Percentiles rank a stretch among this genome's conserved stretches.
These are phyloP conservation scores for Eragrostis curvula DNA, from an alignment of 176 grass and related monocot species.

Conservation along the genomic window DNA sequence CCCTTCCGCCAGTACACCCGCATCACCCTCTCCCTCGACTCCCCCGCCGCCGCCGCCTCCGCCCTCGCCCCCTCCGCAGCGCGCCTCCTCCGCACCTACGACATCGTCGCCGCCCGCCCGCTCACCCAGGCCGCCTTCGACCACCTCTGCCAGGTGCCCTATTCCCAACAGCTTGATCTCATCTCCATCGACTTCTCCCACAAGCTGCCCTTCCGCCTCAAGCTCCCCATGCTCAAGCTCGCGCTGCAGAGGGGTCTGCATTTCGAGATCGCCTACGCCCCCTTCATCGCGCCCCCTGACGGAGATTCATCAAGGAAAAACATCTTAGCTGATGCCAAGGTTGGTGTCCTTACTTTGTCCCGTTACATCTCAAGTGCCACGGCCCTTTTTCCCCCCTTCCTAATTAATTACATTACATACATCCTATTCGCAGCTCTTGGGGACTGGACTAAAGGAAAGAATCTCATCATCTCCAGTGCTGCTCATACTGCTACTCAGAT, in stretches of 20 bases:
- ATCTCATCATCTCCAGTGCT: conserved; percentile 84
- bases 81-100: conserved; percentile 66
- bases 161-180: conserved; percentile 57
- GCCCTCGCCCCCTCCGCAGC: conserved; percentile 45
- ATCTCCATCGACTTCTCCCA: conserved; percentile 80
- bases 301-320: conserved; percentile 51
- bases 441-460: conserved; percentile 85
- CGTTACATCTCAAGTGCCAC: not conserved
- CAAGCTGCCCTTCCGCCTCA: conserved; percentile 76
- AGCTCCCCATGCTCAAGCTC: conserved; percentile 64
- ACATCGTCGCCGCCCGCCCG: conserved; percentile 65
- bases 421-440: conserved; percentile 47
- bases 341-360: not conserved
- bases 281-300: conserved; percentile 50
- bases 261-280: conserved; percentile 80
- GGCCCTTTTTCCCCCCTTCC: too few relatives aligned
- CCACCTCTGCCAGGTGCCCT: conserved; percentile 57
- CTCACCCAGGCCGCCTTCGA: conserved; percentile 71
- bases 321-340: conserved; percentile 69
- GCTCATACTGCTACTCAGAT: conserved; percentile 64
- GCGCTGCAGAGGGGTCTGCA: conserved; percentile 77
- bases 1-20: conserved; percentile 78
- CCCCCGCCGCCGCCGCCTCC: conserved; percentile 40
- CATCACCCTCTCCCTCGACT: conserved; percentile 65
- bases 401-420: too few relatives aligned